A percentile compares a stretch with the other conserved stretches of the same genome.
These are phyloP conservation scores for Crithidia mellificae DNA, from an alignment of 208 protist genomes.

Conservation along the genomic window DNA sequence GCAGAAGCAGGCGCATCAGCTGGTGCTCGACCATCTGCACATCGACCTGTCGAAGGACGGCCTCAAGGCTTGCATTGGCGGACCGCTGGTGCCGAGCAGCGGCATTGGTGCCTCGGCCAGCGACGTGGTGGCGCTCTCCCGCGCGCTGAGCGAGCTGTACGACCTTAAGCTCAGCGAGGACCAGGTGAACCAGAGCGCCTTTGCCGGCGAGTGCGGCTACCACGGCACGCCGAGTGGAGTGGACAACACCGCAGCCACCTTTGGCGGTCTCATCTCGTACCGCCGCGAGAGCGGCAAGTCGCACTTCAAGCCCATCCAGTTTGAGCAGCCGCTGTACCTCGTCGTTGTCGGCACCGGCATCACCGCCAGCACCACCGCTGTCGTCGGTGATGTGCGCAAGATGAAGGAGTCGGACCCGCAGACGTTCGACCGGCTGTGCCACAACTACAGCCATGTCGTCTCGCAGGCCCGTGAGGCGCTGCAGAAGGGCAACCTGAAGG, in stretches of 20 bases:
- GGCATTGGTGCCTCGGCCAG: constrained; percentile 84
- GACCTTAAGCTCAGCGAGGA: constrained; percentile 56
- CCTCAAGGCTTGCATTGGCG: constrained; percentile 61
- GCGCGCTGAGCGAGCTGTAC: constrained; percentile 80
- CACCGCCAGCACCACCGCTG: constrained; percentile 70
- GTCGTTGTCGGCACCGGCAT: constrained; percentile 86
- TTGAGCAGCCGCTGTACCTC: constrained; percentile 52
- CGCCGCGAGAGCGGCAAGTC: constrained; percentile 35
- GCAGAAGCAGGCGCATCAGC: constrained; percentile 73
- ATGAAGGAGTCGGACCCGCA: constrained; percentile 44
- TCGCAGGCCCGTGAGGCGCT: constrained; percentile 44
- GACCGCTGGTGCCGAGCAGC: constrained; percentile 73
- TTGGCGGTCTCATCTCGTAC: constrained; percentile 85
- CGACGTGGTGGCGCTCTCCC: constrained; percentile 74
- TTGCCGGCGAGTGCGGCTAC: constrained; percentile 79
- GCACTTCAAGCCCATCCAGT: constrained; percentile 39
- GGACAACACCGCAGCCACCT: constrained; percentile 89
- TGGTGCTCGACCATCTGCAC: constrained; percentile 76
- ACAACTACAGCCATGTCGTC: constrained; percentile 48
- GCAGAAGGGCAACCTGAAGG: constrained; percentile 38
- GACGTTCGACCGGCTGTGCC: constrained; percentile 47
- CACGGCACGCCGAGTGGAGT: constrained; percentile 90
- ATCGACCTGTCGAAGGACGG: constrained; percentile 64
- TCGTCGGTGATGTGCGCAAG: constrained; percentile 66
- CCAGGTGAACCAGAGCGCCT: constrained; percentile 67